A percentile compares a stretch with the other conserved stretches of the same genome.
These are phyloP conservation scores for Capsicum pubescens DNA, from an alignment of 257 asterid genomes.

Conservation along the genomic window DNA sequence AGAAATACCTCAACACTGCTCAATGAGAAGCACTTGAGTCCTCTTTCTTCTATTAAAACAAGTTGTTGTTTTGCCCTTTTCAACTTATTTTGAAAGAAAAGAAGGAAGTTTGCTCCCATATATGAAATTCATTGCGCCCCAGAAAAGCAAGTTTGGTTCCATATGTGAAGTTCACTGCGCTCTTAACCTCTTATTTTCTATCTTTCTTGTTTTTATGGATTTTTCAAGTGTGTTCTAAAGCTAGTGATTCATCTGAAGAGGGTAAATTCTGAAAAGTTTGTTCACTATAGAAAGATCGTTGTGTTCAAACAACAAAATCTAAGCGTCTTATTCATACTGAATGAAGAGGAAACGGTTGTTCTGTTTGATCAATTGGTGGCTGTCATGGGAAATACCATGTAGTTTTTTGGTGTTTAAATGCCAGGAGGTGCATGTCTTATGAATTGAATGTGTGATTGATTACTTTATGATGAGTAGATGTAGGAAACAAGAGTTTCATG, in stretches of 20 bases:
- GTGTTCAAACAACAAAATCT: slow-evolving; percentile 5
- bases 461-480: background rate
- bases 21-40: slow-evolving; percentile 17
- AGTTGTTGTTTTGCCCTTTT: background rate
- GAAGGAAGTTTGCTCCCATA: too few relatives aligned
- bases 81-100: background rate
- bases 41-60: slow-evolving; percentile 17
- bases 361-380: background rate
- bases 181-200: background rate
- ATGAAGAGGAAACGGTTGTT: background rate
- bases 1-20: slow-evolving; percentile 25
- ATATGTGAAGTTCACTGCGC: background rate
- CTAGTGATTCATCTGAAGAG: background rate
- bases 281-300: background rate
- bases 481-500: background rate
- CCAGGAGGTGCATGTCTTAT: background rate
- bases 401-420: slow-evolving; percentile 1
- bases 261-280: background rate
- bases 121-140: background rate
- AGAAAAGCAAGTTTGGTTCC: background rate
- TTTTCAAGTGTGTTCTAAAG: background rate
- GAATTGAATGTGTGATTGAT: background rate
- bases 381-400: background rate
- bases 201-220: background rate
- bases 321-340: background rate